Percentiles rank a stretch among this genome's conserved stretches.
These are phyloP conservation scores for Tulasnella sp. DNA, from an alignment of 768 basidiomycete genomes.

Conservation along the genomic window DNA sequence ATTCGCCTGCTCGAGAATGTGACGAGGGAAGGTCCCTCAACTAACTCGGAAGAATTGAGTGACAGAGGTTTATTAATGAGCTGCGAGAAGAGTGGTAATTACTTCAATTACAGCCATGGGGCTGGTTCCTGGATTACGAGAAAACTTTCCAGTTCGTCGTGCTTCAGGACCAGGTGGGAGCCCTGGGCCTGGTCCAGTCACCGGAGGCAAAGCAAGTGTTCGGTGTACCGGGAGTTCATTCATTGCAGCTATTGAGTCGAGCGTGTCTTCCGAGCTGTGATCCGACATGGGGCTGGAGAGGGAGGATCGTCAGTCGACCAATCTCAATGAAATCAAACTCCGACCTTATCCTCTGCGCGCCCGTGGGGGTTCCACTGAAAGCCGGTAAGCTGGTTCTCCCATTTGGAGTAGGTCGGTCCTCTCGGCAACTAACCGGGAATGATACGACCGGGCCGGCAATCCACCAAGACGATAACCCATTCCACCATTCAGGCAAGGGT, in stretches of 20 bases:
- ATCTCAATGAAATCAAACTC: too few relatives aligned
- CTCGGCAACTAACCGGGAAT: not conserved
- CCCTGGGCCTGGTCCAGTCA: not conserved
- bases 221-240: too few relatives aligned
- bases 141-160: not conserved
- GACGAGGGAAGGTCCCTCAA: not conserved
- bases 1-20: not conserved
- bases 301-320: not conserved
- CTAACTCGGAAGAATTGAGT: not conserved
- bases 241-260: not conserved
- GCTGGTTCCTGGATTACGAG: not conserved
- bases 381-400: not conserved
- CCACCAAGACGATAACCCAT: too few relatives aligned
- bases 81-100: not conserved
- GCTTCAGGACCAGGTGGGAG: not conserved
- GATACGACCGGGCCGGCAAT: not conserved
- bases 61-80: not conserved
- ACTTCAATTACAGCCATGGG: not conserved
- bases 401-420: not conserved
- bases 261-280: not conserved
- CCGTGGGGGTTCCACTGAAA: not conserved
- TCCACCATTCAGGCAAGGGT: too few relatives aligned
- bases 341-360: too few relatives aligned
- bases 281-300: not conserved
- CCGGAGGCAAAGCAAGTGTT: not conserved